Percentiles rank a stretch among this genome's conserved stretches.
phyloP scores from a whole-genome alignment of 768 basidiomycete genomes.

The Phaeotremella skinneri region DNA sequence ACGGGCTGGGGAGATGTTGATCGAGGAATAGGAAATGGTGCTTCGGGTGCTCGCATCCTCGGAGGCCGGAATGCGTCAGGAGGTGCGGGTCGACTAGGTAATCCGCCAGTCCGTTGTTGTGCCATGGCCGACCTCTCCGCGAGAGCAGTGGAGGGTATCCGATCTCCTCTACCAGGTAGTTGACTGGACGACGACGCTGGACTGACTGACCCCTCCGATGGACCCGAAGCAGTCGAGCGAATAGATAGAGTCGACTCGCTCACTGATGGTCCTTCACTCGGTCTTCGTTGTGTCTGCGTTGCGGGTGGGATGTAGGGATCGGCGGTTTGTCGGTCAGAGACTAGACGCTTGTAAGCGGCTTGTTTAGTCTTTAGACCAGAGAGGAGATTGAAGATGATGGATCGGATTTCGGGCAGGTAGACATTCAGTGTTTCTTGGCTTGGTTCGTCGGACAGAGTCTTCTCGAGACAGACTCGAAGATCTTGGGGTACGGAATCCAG shows the following conservation, averaged over 20 bases:
- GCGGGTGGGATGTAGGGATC: conserved; percentile 12
- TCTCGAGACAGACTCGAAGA: conserved; percentile 81
- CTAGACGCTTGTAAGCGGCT: conserved; percentile 73
- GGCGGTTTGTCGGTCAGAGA: conserved; percentile 57
- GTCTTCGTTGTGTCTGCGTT: background rate
- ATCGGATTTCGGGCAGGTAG: conserved; percentile 84
- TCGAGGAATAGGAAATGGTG: background rate
- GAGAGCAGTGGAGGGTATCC: conserved; percentile 28
- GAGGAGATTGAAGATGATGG: conserved; percentile 87
- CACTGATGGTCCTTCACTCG: conserved; percentile 10
- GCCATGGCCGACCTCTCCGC: conserved; percentile 24
- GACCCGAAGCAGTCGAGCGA: conserved; percentile 59
- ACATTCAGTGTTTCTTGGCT: conserved; percentile 76
- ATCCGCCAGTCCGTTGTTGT: conserved; percentile 17
- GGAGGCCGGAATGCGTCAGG: conserved; percentile 53
- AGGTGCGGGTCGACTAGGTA: conserved; percentile 46
- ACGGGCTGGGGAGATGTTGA: conserved; percentile 10
- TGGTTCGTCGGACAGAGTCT: conserved; percentile 87
- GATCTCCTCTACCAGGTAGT: conserved; percentile 9
- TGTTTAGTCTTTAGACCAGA: conserved; percentile 92
- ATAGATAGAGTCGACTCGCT: conserved; percentile 59
- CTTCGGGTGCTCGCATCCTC: conserved; percentile 26
- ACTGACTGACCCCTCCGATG: conserved; percentile 44
- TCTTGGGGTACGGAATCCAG: conserved; percentile 83
- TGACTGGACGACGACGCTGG: conserved; percentile 18